Base-by-base conservation (phyloP, 805 yeast species). In the Saccharomycopsis selenospora region DNA sequence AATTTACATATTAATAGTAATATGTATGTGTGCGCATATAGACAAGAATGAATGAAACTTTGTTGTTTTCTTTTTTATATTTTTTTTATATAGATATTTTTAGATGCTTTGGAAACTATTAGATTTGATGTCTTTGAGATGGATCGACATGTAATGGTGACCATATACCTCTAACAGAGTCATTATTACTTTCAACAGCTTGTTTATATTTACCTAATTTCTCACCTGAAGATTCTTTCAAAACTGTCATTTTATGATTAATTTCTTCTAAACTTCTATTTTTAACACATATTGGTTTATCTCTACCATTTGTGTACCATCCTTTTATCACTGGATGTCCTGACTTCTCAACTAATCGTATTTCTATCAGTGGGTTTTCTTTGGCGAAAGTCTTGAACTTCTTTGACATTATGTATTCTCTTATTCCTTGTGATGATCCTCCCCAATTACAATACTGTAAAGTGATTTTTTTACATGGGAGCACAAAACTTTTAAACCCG, bases 101-200 rank as follows among this genome's bases (percentile, higher is more conserved):
- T 14, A 5, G 38, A 33, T 33, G 38, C 38, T n/a, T n/a, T n/a
- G 7, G 14, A 11, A 6, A 41, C 10, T 17, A 11, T 61, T 63
- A 75, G 36, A 75, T 64, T 58, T 67, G 71, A 63, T 68, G 70
- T 61, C 82, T 71, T 51, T 62, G 68, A 33, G 65, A 62, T 54
- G 76, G 72, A 48, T 73, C 77, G 45, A 76, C 82, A 61, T 90
- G 96, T 71, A 91, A 73, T 50, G 99, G 99, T 42, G 97, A 89
- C 99, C 99, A 93, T 43, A 93, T 75, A 60, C 99, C 99, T 73
- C 99, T 84, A 14, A 91, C 89, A 49, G 95, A 80, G 47, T 75
- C 77, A 63, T 91, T 93, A 53, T 75, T 66, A 38, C 95, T 82
- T 65, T 80, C 76, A 29, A 93, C 98, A 50, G 87, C 83, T 61